Base-by-base conservation (phyloP, 768 basidiomycete genomes). In the Coprinopsis sp. region DNA sequence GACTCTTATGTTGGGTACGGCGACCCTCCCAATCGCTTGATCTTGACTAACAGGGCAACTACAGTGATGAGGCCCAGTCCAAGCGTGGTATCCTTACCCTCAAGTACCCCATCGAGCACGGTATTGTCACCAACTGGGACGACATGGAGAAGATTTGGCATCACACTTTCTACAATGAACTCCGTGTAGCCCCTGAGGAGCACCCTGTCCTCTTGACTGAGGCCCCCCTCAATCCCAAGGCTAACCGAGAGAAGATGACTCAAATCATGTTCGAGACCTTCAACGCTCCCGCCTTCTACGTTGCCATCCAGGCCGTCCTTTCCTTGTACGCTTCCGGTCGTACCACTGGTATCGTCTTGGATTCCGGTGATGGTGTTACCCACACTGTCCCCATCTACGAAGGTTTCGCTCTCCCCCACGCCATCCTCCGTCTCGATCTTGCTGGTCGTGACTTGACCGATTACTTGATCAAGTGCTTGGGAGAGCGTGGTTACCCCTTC, bases 131-230 rank as follows among this genome's bases (percentile, higher is more conserved):
- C 68, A 93, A 96, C 82, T 96, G 93, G 93, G 93, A 94, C 60
- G 92, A 94, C 70, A 94, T 94, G 91, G 93, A 95, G 75, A 93
- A 94, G 74, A 94, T 94, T 66, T 95, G 91, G 91, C 91, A 93
- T 67, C 91, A 94, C 75, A 93, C 92, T 25, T 95, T 94, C 71
- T 94, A 91, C 81, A 93, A 93, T 65, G 91, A 91, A 68, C 82
- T 91, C 51, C 89, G 90, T 71, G 89, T 93, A 56, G 90, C 89
- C 3, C 90, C 91, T 23, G 89, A 93, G 67, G 89, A 91, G 73
- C 88, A 92, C 74, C 91, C 91, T 52, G 85, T 92, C 57, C 77
- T 94, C 48, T 76, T 92, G 63, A 94, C 91, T 51, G 91, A 94
- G 69, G 91, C 91, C 23, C 90, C 91, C 16, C 78, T 91, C 56